Conservation (phyloP, 192 early-diverging fungal genomes). For the Spizellomyces sp. region DNA sequence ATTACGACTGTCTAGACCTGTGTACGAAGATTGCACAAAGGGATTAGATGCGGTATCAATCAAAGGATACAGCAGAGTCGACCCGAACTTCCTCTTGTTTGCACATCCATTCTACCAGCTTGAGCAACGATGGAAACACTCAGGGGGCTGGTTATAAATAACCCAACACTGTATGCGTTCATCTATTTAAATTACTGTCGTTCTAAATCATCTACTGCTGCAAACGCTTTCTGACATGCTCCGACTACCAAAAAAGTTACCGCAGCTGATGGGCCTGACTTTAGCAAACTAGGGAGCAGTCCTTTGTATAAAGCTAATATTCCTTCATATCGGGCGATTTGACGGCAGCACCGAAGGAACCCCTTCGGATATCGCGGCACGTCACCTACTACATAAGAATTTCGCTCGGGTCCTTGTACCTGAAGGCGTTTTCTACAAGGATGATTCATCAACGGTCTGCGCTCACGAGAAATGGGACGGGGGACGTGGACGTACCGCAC, state of each 20-base stretch:
- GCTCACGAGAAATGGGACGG: too few relatives aligned
- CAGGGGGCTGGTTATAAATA: too few relatives aligned
- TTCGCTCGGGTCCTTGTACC: conserved; percentile 73
- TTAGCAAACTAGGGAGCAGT: conserved; percentile 79
- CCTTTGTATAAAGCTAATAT: conserved; percentile 87
- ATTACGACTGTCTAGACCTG: too few relatives aligned
- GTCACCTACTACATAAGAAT: conserved; percentile 57
- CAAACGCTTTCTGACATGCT: conserved; percentile 19
- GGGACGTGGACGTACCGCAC: conserved; percentile 41
- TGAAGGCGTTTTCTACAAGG: conserved; percentile 44
- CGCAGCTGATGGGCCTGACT: conserved; percentile 83
- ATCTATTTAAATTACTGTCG: background rate
- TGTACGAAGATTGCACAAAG: too few relatives aligned
- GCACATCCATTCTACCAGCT: too few relatives aligned
- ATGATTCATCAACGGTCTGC: too few relatives aligned
- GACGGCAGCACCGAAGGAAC: conserved; percentile 57
- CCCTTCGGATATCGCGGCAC: conserved; percentile 69
- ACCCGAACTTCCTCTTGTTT: too few relatives aligned
- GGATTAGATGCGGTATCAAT: too few relatives aligned
- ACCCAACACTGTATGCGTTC: too few relatives aligned
- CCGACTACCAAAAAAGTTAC: conserved; percentile 81
- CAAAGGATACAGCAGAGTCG: too few relatives aligned
- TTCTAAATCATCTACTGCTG: background rate
- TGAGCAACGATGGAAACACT: too few relatives aligned
- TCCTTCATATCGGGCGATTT: conserved; percentile 79